A percentile compares a stretch with the other conserved stretches of the same genome.
These are phyloP conservation scores for Irpex lacteus DNA, from an alignment of 1,284 basidiomycete genomes.

Conservation along the genomic window DNA sequence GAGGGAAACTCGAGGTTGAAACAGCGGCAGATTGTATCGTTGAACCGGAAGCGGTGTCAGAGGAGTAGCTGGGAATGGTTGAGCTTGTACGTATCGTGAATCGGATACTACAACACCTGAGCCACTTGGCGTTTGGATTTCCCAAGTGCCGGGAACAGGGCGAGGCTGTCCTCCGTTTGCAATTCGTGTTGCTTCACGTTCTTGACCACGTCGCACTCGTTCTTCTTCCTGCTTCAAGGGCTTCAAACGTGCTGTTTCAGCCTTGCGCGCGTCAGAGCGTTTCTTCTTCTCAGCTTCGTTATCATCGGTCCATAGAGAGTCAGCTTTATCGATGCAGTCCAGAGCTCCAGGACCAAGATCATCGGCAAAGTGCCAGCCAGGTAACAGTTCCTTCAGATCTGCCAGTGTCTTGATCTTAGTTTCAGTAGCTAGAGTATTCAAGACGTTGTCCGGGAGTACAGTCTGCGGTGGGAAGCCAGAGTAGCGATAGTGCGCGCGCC, in stretches of 20 bases:
- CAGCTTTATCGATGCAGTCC: not conserved
- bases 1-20: no score
- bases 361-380: not conserved
- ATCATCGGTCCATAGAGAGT: not conserved
- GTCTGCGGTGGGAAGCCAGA: not conserved
- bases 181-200: no score
- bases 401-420: not conserved
- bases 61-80: no score
- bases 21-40: no score
- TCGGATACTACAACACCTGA: not conserved
- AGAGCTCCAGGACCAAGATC: not conserved
- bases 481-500: not conserved
- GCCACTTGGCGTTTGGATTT: no score
- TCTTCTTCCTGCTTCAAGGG: not conserved
- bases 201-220: not conserved
- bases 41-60: no score
- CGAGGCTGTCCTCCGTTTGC: no score
- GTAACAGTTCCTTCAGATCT: not conserved
- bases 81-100: not conserved
- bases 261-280: not conserved
- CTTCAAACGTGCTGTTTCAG: not conserved
- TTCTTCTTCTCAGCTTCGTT: not conserved
- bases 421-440: not conserved
- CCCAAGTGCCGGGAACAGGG: slow-evolving; percentile 14
- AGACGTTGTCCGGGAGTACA: not conserved